Evolutionary conservation across 306 rosid genomes (phyloP).

Genomic region (Cicer yamashitae): DNA sequence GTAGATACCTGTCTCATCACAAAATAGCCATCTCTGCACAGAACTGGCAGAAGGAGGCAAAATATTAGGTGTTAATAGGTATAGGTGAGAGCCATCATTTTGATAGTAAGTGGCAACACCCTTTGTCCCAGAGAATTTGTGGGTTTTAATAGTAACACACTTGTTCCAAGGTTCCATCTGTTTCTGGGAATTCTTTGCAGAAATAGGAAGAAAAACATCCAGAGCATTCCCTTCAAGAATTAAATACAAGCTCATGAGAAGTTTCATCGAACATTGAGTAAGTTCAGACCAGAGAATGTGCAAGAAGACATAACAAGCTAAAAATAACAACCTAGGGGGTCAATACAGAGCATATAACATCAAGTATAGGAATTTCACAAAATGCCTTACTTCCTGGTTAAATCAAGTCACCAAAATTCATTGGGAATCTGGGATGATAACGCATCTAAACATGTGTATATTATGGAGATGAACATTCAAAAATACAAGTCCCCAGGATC

Average conservation of each 20-base stretch:
- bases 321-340: slow-evolving; percentile 12
- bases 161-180: slow-evolving; percentile 49
- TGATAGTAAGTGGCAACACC: slow-evolving; percentile 68
- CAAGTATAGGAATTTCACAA: slow-evolving; percentile 11
- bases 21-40: slow-evolving; percentile 72
- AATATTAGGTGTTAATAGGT: slow-evolving; percentile 67
- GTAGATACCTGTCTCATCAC: slow-evolving; percentile 60
- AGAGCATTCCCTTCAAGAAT: slow-evolving; percentile 58
- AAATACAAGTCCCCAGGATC: slow-evolving; percentile 28
- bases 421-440: neutral
- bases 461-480: slow-evolving; percentile 21
- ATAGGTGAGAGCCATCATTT: slow-evolving; percentile 80
- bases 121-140: slow-evolving; percentile 49
- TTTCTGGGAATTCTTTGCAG: slow-evolving; percentile 48
- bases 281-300: slow-evolving; percentile 33
- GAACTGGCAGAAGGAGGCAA: slow-evolving; percentile 73
- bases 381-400: slow-evolving; percentile 28
- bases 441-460: neutral
- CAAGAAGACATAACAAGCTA: slow-evolving; percentile 36
- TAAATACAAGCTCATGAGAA: slow-evolving; percentile 44
- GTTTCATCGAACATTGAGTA: slow-evolving; percentile 41
- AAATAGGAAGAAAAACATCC: slow-evolving; percentile 67
- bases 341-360: slow-evolving; percentile 31
- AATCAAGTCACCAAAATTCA: slow-evolving; percentile 35
- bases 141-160: slow-evolving; percentile 39